Base-by-base conservation (phyloP, 768 basidiomycete genomes). In the Rhizopogon rudus region DNA sequence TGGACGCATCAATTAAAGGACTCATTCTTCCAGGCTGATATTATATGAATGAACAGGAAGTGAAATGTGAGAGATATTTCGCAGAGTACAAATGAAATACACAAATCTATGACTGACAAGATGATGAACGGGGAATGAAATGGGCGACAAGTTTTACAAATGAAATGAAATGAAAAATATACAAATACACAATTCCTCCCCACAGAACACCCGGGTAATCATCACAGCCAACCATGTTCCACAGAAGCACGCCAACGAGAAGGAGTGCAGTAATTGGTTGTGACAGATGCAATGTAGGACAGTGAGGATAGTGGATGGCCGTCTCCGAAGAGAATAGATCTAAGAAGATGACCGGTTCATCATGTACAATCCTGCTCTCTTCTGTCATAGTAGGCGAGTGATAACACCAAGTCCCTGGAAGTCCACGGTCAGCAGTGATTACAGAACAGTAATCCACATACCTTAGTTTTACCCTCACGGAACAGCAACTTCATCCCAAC, bases 391-490 rank as follows among this genome's bases (percentile, higher is more conserved):
- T 60, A 91, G 64, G 56, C 77, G 78, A 1, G 88, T 91, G 62
- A 91, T 81, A 12, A 90, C 86, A 9, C 88, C 88, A 54, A 91
- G 78, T 14, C 88, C 88, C 88, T 91, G 50, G 4, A 31, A 56
- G 52, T 44, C 6, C 17, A 16, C 5, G 8, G 49, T 66, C 35
- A 40, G 45, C 44, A 45, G 20, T 10, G n/a, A 51, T 10, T 17
- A 41, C 40, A 60, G 39, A 48, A 14, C 31, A 17, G 42, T 46
- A 46, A 42, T 43, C 28, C 17, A 64, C 76, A 35, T 50, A 86
- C 93, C 79, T 97, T 98, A 1, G 94, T 97, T 76, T 93, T 93
- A 3, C 95, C 96, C 71, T 98, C 97, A 40, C 96, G 78, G 69
- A 98, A 94, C 12, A 99, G 72, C 22, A 96, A 76, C 71, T 94